A percentile compares a stretch with the other conserved stretches of the same genome.
phyloP scores from a whole-genome alignment of 352 stramenopile genomes.

The Phytophthora hybrid region DNA sequence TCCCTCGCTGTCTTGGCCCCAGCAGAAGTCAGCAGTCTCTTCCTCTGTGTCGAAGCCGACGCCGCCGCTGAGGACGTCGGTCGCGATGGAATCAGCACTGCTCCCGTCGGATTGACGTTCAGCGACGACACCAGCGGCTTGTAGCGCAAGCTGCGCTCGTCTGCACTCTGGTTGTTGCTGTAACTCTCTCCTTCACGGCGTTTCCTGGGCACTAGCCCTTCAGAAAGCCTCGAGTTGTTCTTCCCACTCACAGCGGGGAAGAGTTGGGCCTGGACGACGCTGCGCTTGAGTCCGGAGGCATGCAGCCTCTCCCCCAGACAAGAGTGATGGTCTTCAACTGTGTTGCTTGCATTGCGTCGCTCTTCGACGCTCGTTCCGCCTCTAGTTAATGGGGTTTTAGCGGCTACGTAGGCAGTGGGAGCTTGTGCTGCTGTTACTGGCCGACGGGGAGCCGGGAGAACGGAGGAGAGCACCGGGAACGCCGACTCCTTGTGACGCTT shows the following conservation, averaged over 20 bases:
- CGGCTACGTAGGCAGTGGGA: not conserved
- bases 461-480: slow-evolving; percentile 30
- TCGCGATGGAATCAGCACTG: slow-evolving; percentile 57
- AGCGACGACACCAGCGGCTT: slow-evolving; percentile 45
- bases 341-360: not conserved
- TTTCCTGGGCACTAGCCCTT: slow-evolving; percentile 9
- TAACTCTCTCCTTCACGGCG: slow-evolving; percentile 1
- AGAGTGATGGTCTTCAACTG: not conserved
- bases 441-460: slow-evolving; percentile 16
- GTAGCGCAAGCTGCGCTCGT: slow-evolving; percentile 10
- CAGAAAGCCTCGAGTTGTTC: not conserved
- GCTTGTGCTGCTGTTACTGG: slow-evolving; percentile 15
- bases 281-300: slow-evolving; percentile 65
- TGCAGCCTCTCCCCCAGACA: slow-evolving; percentile 58
- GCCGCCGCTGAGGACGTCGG: slow-evolving; percentile 48
- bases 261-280: slow-evolving; percentile 60
- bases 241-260: slow-evolving; percentile 35
- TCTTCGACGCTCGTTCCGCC: not conserved
- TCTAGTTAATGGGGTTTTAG: not conserved
- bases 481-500: slow-evolving; percentile 4
- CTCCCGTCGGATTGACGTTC: slow-evolving; percentile 40
- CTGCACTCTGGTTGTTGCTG: slow-evolving; percentile 23
- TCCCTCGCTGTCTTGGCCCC: slow-evolving; percentile 36
- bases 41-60: slow-evolving; percentile 12
- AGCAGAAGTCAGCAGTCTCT: slow-evolving; percentile 14